Evolutionary conservation across 768 basidiomycete genomes (phyloP).

Genomic region (Rhodocollybia butyracea): DNA sequence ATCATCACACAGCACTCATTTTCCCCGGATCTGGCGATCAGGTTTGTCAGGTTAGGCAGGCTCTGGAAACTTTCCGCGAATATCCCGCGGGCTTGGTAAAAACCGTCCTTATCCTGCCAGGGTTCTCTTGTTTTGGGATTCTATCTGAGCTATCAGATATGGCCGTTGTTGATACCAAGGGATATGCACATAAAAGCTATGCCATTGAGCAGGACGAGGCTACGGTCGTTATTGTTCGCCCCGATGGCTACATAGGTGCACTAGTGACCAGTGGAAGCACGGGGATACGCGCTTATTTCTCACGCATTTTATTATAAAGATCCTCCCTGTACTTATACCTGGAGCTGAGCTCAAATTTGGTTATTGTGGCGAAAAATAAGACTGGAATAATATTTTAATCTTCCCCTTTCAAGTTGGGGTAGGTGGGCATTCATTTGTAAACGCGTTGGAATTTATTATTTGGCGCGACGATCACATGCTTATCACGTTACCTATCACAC

Average conservation of each 20-base stretch:
- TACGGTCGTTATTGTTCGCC: not conserved
- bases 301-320: no score
- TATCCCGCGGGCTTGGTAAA: constrained; percentile 2
- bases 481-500: no score
- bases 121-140: not conserved
- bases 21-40: constrained; percentile 21
- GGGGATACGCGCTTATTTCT: no score
- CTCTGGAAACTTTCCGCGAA: not conserved
- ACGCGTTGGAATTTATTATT: no score
- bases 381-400: no score
- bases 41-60: constrained; percentile 2
- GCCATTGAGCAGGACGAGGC: not conserved
- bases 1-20: constrained; percentile 31
- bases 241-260: constrained; percentile 3
- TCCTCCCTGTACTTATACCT: no score
- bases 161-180: not conserved
- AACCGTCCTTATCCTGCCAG: not conserved
- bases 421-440: no score
- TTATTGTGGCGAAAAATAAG: no score
- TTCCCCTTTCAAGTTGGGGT: no score
- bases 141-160: not conserved
- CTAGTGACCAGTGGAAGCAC: no score
- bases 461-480: no score
- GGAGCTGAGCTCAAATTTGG: no score
- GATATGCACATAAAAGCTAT: not conserved